Base-by-base conservation (phyloP, 192 early-diverging fungal species). In the Coemansia pectinata region DNA sequence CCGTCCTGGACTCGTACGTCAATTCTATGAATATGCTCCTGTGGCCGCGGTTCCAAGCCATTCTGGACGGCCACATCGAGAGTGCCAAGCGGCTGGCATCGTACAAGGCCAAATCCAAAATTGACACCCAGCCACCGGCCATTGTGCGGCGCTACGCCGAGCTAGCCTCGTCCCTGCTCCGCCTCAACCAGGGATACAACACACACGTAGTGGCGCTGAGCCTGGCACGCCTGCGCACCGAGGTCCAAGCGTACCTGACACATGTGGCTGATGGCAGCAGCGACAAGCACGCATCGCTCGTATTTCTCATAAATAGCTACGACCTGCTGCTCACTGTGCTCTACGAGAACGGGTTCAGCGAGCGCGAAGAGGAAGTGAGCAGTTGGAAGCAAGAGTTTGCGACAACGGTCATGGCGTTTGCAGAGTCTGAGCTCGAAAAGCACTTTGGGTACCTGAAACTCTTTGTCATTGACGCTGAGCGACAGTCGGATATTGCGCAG, bases 271-370 rank as follows among this genome's bases (percentile, higher is more conserved):
- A 84, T 11, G 89, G 91, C 41, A 88, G 93, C 63, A 63, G 81
- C 8, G 92, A 94, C 58, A 79, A 79, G 21, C 91, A 91, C 45
- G 87, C 83, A 27, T 75, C 89, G 36, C 78, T 93, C 45, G 88
- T 93, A 12, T 96, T 96, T 67, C 81, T 94, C 66, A 95, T 99
- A 74, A 99, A 97, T 86, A 99, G 96, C 72, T 92, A 92, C 76
- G 96, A 99, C 69, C 81, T 96, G 15, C 88, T 97, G 21, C 79
- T 92, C 27, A 85, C 90, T 3, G 90, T 96, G 38, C 83, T 99
- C 29, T 79, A 86, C 47, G 95, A 85, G 34, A 77, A 81, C 73
- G 78, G 77, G 23, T 82, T 84, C 47, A 41, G 70, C n/a, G 76
- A 78, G 59, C 71, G 71, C 57, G 81, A 74, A 21, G 85, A 79